Conservation (phyloP, 2,329 filamentous ascomycete species). For the Coniochaeta hoffmannii region DNA sequence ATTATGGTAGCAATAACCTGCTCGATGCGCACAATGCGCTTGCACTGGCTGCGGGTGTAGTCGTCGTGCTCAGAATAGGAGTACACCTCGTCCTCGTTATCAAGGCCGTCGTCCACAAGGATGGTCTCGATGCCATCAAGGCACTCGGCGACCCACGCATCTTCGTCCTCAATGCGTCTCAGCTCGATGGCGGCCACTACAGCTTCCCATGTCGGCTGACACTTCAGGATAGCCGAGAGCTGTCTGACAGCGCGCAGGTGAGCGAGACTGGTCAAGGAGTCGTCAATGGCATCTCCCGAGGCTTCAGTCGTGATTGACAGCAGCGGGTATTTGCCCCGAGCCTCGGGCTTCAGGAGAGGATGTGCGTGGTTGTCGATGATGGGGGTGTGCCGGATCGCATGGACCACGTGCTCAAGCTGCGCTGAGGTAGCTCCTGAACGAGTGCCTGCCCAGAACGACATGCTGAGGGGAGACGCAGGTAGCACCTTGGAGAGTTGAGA, state of each 20-base stretch:
- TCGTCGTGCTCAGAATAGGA: constrained; percentile 57
- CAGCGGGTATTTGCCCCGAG: constrained; percentile 38
- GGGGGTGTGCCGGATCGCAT: constrained; percentile 45
- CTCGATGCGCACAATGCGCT: constrained; percentile 73
- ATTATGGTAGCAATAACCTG: constrained; percentile 58
- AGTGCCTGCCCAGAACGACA: constrained; percentile 18
- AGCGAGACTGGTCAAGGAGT: constrained; percentile 54
- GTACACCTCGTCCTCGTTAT: constrained; percentile 46
- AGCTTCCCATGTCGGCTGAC: constrained; percentile 53
- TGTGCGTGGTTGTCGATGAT: constrained; percentile 71
- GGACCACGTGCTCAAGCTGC: constrained; percentile 22
- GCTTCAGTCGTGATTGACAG: constrained; percentile 67
- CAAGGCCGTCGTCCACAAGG: constrained; percentile 71
- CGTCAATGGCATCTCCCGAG: constrained; percentile 56
- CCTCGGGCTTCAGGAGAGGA: constrained; percentile 51
- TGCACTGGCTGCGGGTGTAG: constrained; percentile 56
- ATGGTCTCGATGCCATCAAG: constrained; percentile 66
- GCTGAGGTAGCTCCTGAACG: constrained; percentile 16
- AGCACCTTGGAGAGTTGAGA: neutral
- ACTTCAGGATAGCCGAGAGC: constrained; percentile 57
- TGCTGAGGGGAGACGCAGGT: constrained; percentile 2
- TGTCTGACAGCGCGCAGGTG: constrained; percentile 65
- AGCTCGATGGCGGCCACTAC: constrained; percentile 36
- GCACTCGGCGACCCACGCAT: constrained; percentile 55
- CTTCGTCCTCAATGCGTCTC: constrained; percentile 35